These are phyloP conservation scores for Pyrenophora seminiperda DNA, from an alignment of 2,329 filamentous ascomycete genomes.

Conservation along the genomic window DNA sequence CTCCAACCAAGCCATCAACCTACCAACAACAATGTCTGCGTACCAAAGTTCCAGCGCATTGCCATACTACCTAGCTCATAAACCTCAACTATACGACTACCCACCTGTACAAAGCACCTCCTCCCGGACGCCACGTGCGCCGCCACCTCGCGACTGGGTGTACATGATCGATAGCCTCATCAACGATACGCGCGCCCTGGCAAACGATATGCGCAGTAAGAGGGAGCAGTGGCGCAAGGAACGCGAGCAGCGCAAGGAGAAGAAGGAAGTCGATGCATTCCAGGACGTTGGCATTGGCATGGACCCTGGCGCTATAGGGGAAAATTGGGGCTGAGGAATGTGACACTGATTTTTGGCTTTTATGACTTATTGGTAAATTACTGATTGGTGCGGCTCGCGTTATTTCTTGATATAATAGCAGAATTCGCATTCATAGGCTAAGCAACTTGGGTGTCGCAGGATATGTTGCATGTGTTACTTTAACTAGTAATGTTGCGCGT, in stretches of 20 bases:
- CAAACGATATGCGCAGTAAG: slow-evolving; percentile 10
- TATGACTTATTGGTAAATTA: too few species aligned
- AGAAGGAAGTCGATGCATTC: neutral
- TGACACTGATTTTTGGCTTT: too few species aligned
- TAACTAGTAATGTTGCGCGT: too few species aligned
- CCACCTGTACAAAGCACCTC: neutral
- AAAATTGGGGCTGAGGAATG: neutral
- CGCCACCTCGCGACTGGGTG: slow-evolving; percentile 2
- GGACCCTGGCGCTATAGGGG: neutral
- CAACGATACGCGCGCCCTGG: slow-evolving; percentile 8
- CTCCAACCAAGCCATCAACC: neutral
- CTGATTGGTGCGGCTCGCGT: too few species aligned
- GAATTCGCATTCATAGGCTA: too few species aligned
- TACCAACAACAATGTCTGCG: neutral
- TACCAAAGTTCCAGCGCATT: neutral
- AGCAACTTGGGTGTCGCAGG: too few species aligned
- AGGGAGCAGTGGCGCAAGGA: slow-evolving; percentile 10
- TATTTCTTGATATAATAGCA: too few species aligned
- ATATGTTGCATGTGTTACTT: too few species aligned
- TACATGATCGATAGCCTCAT: slow-evolving; percentile 7
- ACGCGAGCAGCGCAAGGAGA: neutral
- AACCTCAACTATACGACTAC: neutral
- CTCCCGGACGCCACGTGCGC: neutral
- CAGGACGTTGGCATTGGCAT: neutral
- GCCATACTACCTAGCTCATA: neutral